phyloP scores from a whole-genome alignment of 345 rosid genomes.

The Populus alba region DNA sequence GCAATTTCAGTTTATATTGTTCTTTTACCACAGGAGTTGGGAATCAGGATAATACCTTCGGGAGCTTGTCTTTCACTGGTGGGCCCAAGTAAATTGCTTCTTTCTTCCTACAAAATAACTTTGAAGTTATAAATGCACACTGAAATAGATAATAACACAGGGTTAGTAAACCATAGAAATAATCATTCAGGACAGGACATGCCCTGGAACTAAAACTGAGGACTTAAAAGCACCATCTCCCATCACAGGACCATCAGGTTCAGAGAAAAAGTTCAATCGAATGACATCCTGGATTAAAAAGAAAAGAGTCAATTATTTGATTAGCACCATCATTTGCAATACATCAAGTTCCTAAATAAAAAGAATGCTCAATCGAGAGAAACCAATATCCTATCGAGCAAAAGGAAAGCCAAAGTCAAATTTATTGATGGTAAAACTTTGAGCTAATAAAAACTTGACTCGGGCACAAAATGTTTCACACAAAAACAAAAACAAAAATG shows the following conservation, averaged over 20 bases:
- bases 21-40: neutral
- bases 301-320: neutral
- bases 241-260: slow-evolving; percentile 92
- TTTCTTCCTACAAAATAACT: slow-evolving; percentile 52
- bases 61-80: slow-evolving; percentile 78
- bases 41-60: slow-evolving; percentile 43
- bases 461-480: too few relatives aligned
- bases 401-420: neutral
- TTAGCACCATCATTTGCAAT: neutral
- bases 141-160: neutral
- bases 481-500: too few relatives aligned
- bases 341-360: neutral
- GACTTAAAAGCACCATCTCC: slow-evolving; percentile 86
- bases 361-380: neutral
- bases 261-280: slow-evolving; percentile 72
- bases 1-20: neutral
- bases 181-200: slow-evolving; percentile 25
- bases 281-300: slow-evolving; percentile 45
- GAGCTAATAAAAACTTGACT: too few relatives aligned
- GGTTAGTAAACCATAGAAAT: slow-evolving; percentile 10
- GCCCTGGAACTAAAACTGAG: slow-evolving; percentile 85
- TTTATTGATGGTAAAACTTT: neutral
- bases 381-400: neutral
- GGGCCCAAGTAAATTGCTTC: slow-evolving; percentile 88
- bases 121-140: slow-evolving; percentile 17